Evolutionary conservation across 2,329 filamentous ascomycete genomes (phyloP).

Genomic region (Colletotrichum lentis): DNA sequence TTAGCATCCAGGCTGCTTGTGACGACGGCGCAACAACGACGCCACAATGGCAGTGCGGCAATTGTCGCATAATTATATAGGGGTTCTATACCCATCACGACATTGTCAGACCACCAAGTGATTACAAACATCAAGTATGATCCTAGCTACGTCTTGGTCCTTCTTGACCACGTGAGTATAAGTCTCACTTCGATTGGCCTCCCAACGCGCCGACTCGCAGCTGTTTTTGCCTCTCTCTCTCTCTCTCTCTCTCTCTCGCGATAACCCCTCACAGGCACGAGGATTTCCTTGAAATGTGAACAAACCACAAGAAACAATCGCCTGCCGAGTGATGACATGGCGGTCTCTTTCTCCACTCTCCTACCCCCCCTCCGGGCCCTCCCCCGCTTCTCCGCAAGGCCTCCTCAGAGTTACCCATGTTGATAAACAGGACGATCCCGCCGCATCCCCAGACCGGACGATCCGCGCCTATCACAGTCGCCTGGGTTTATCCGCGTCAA

Average conservation of each 20-base stretch:
- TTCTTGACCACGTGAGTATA: no score
- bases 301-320: neutral
- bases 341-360: neutral
- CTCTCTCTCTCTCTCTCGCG: neutral
- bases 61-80: no score
- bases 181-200: neutral
- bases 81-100: no score
- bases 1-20: no score
- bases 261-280: neutral
- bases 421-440: neutral
- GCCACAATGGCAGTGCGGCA: no score
- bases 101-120: no score
- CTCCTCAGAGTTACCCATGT: neutral
- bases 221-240: neutral
- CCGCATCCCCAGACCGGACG: neutral
- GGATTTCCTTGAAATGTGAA: neutral
- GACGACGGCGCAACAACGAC: no score
- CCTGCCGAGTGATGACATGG: neutral
- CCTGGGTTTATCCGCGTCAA: neutral
- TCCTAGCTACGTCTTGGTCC: no score
- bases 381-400: conserved; percentile 11
- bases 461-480: conserved; percentile 17
- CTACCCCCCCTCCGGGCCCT: no score
- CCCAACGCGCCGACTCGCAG: neutral
- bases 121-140: no score